Evolutionary conservation across 2,329 filamentous ascomycete species (phyloP).

Genomic region (Drechslerella coelobrocha): DNA sequence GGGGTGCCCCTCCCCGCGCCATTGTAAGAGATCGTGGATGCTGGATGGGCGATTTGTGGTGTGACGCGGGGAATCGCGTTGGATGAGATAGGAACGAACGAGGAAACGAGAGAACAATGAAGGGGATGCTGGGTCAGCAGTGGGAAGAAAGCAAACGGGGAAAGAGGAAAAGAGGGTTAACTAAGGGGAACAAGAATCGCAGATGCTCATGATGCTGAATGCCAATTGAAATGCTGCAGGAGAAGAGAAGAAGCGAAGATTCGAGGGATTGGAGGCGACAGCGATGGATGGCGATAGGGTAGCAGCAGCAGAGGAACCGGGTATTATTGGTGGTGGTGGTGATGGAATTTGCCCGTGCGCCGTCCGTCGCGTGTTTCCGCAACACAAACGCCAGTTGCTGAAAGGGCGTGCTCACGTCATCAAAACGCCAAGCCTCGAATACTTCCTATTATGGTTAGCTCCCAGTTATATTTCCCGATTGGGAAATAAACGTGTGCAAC

Average conservation of each 20-base stretch:
- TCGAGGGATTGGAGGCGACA: slow-evolving; percentile 33
- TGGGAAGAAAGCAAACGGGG: too few species aligned
- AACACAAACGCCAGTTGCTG: neutral
- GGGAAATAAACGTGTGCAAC: slow-evolving; percentile 6
- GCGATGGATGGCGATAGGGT: slow-evolving; percentile 42
- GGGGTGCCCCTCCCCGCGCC: slow-evolving; percentile 48
- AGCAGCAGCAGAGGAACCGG: neutral
- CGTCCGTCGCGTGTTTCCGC: slow-evolving; percentile 4
- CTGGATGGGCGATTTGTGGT: slow-evolving; percentile 11
- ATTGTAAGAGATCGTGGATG: slow-evolving; percentile 15
- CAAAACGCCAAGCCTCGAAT: too few species aligned
- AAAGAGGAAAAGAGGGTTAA: slow-evolving; percentile 9
- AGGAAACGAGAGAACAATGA: slow-evolving; percentile 23
- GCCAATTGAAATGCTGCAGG: neutral
- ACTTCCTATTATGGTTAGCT: neutral
- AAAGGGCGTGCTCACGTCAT: too few species aligned
- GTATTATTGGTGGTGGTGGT: neutral
- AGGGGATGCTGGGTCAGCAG: slow-evolving; percentile 8
- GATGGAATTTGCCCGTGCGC: slow-evolving; percentile 1
- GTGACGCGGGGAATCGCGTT: slow-evolving; percentile 49
- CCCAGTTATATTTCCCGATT: too few species aligned
- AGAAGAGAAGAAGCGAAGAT: slow-evolving; percentile 22
- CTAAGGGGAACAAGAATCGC: slow-evolving; percentile 8
- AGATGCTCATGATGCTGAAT: slow-evolving; percentile 16
- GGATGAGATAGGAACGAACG: slow-evolving; percentile 19